phyloP scores from a whole-genome alignment of 2,329 filamentous ascomycete genomes.

The Arachnomyces sp. region DNA sequence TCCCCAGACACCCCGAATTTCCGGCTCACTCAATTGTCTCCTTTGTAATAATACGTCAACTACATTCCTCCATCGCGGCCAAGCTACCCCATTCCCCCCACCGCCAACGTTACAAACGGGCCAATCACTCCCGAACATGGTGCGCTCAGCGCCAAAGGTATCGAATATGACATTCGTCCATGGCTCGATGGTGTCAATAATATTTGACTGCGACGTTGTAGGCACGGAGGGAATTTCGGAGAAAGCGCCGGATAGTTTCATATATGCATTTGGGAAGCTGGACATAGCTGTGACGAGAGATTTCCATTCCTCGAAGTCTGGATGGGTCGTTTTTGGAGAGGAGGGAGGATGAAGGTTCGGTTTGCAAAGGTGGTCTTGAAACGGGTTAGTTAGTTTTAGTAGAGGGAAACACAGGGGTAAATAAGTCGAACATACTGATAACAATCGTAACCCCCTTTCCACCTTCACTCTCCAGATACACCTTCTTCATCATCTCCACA shows the following conservation, averaged over 20 bases:
- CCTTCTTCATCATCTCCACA: conserved; percentile 60
- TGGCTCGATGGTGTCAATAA: conserved; percentile 55
- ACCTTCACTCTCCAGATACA: conserved; percentile 51
- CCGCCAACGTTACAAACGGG: conserved; percentile 73
- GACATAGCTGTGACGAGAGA: conserved; percentile 61
- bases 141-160: conserved; percentile 61
- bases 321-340: conserved; percentile 40
- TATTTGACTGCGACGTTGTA: conserved; percentile 12
- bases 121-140: conserved; percentile 94
- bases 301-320: conserved; percentile 62
- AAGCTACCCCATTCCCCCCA: conserved; percentile 51
- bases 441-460: conserved; percentile 59
- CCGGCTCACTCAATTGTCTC: conserved; percentile 48
- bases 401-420: conserved; percentile 1
- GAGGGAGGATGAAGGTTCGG: conserved; percentile 58
- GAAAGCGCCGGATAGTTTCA: conserved; percentile 87
- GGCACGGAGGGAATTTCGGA: conserved; percentile 60
- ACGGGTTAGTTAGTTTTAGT: conserved; percentile 9
- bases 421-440: conserved; percentile 45
- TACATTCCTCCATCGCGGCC: conserved; percentile 66
- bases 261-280: conserved; percentile 60
- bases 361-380: conserved; percentile 78
- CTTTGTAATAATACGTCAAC: conserved; percentile 57
- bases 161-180: conserved; percentile 68
- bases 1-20: conserved; percentile 63